These are phyloP conservation scores for Phytophthora colocasiae DNA, from an alignment of 352 stramenopile species.

Conservation along the genomic window DNA sequence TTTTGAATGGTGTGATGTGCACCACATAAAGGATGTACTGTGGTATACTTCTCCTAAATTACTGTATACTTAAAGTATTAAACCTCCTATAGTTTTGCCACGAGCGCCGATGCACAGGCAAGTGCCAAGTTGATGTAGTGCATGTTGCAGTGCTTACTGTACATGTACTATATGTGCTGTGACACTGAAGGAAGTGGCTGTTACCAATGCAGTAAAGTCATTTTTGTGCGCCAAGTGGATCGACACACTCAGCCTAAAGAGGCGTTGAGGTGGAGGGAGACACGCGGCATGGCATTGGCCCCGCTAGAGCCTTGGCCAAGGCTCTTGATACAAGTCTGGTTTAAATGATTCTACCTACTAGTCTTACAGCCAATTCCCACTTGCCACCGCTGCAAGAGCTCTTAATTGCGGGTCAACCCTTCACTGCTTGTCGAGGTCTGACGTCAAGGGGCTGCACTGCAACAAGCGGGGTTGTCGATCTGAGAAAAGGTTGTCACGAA, in stretches of 20 bases:
- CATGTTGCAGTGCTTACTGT: background rate
- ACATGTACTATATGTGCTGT: background rate
- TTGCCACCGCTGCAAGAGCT: background rate
- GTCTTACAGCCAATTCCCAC: too few species aligned
- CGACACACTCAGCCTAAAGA: background rate
- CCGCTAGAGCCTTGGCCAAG: background rate
- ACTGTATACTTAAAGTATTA: too few species aligned
- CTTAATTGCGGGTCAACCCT: background rate
- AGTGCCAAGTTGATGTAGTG: background rate
- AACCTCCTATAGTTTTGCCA: too few species aligned
- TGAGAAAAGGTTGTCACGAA: conserved; percentile 16
- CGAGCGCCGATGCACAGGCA: too few species aligned
- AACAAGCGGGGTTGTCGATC: conserved; percentile 4
- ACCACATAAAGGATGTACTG: too few species aligned
- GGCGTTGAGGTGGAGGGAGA: conserved; percentile 1
- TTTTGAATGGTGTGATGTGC: background rate
- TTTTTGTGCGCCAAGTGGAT: conserved; percentile 26
- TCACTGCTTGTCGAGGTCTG: conserved; percentile 1
- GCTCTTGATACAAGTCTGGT: too few species aligned
- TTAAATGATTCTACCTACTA: too few species aligned
- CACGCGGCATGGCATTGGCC: background rate
- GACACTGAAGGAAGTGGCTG: conserved; percentile 9
- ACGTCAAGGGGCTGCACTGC: background rate
- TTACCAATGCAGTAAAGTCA: conserved; percentile 17
- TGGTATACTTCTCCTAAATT: too few species aligned